Evolutionary conservation across 495 filamentous ascomycete genomes (phyloP).

Genomic region (Neurospora hispaniola): DNA sequence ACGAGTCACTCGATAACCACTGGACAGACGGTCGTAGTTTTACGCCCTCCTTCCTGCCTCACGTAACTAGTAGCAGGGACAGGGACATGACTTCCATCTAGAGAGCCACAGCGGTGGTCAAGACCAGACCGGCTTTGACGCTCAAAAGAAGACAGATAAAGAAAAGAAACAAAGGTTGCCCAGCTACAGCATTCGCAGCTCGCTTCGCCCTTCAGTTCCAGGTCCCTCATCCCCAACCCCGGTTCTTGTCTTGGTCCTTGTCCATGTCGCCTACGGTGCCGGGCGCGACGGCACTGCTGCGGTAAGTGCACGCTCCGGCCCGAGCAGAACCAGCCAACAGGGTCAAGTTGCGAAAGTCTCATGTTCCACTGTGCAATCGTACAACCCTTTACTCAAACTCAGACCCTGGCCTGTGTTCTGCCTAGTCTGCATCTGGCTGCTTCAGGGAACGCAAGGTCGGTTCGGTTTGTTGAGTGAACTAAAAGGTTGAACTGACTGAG

Average conservation of each 20-base stretch:
- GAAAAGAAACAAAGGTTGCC: not conserved
- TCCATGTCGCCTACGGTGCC: not conserved
- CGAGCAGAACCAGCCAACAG: not conserved
- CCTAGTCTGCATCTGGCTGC: not conserved
- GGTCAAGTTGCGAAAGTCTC: not conserved
- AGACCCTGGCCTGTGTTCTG: not conserved
- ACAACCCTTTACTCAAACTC: not conserved
- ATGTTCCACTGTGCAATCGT: not conserved
- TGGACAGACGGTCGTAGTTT: not conserved
- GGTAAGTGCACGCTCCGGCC: not conserved
- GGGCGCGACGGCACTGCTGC: not conserved
- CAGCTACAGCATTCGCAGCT: not conserved
- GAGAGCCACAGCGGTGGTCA: not conserved
- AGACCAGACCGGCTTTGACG: not conserved
- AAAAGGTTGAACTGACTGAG: not conserved
- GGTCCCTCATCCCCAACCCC: not conserved
- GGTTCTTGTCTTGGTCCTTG: not conserved
- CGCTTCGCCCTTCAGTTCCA: not conserved
- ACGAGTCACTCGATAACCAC: not conserved
- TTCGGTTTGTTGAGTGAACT: not conserved
- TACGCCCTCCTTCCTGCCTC: not conserved
- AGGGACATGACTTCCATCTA: not conserved
- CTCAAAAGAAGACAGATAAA: not conserved
- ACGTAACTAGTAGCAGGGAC: not conserved
- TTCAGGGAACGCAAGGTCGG: not conserved